Evolutionary conservation across 2,329 filamentous ascomycete species (phyloP), one percentile per base, ranked within the genome.

Genomic region (Fusarium coffeatum): DNA sequence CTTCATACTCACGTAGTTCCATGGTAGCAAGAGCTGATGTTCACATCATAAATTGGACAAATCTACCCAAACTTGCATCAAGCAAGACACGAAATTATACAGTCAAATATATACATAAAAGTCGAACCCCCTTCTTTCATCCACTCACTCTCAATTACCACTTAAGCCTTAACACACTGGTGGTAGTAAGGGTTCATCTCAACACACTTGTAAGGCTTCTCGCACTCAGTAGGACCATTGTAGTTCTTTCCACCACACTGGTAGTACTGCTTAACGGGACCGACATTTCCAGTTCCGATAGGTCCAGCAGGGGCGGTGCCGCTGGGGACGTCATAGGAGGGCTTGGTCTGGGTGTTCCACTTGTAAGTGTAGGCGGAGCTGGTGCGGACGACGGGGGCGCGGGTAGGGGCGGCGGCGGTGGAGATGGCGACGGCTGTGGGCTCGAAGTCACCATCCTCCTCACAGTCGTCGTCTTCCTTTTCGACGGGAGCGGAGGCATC

Each of bases 181-280:
- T 50, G 66, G 58, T 74, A 74, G 37, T 55, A 74, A 40, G 71
- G 58, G 48, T 74, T 74, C 23, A 59, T 48, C 55, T 54, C 53
- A 6, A 65, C 41, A 41, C 72, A 74, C 48, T 53, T 53, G 49
- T 46, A 74, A 8, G 69, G 57, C 49, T 56, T 56, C 67, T 74
- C 72, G 13, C 72, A 74, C 61, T 65, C n/a, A 2, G 72, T 74
- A 15, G 72, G 32, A 2, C 72, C 72, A 18, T 50, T 30, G 56
- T 64, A 73, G 67, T 65, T 67, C 4, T 57, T 56, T 12, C 72
- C 72, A 2, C 72, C 72, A 16, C 72, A 74, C 58, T 74, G 72
- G 59, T 74, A 67, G 51, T 65, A 74, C 28, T 59, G 62, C 55
- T 68, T 63, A 16, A 53, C 71, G 6, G 47, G 10, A 13, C 59